These are phyloP conservation scores for Claviceps digitariae DNA, from an alignment of 2,329 filamentous ascomycete species.

Conservation along the genomic window DNA sequence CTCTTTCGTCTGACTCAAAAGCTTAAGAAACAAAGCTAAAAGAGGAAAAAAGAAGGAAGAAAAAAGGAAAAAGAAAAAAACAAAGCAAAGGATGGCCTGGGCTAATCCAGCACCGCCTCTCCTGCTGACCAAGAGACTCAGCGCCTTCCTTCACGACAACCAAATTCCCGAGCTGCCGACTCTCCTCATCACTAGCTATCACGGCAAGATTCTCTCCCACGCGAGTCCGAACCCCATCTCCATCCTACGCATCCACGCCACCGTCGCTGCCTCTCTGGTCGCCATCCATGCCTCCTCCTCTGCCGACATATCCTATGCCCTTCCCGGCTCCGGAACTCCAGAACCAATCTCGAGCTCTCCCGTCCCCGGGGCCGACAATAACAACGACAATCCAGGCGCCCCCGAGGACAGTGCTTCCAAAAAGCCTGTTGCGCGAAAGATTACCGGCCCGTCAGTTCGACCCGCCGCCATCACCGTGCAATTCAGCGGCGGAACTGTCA, in stretches of 20 bases:
- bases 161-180: slow-evolving; percentile 44
- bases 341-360: slow-evolving; percentile 14
- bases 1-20: too few species aligned
- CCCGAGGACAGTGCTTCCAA: neutral
- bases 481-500: slow-evolving; percentile 43
- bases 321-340: slow-evolving; percentile 23
- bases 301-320: slow-evolving; percentile 26
- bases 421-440: neutral
- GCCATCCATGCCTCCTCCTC: slow-evolving; percentile 38
- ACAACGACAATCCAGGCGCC: neutral
- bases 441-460: slow-evolving; percentile 14
- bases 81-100: slow-evolving; percentile 17
- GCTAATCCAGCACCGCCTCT: slow-evolving; percentile 36
- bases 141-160: slow-evolving; percentile 45
- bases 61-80: too few species aligned
- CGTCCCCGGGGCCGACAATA: slow-evolving; percentile 12
- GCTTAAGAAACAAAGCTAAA: neutral
- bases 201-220: slow-evolving; percentile 51
- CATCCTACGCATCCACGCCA: slow-evolving; percentile 47
- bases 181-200: slow-evolving; percentile 43
- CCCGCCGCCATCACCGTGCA: slow-evolving; percentile 41
- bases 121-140: slow-evolving; percentile 53
- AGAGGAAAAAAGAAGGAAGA: neutral
- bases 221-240: slow-evolving; percentile 41
- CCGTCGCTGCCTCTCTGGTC: slow-evolving; percentile 49